phyloP scores from a whole-genome alignment of 1,284 basidiomycete species.

The Tremellales sp. region DNA sequence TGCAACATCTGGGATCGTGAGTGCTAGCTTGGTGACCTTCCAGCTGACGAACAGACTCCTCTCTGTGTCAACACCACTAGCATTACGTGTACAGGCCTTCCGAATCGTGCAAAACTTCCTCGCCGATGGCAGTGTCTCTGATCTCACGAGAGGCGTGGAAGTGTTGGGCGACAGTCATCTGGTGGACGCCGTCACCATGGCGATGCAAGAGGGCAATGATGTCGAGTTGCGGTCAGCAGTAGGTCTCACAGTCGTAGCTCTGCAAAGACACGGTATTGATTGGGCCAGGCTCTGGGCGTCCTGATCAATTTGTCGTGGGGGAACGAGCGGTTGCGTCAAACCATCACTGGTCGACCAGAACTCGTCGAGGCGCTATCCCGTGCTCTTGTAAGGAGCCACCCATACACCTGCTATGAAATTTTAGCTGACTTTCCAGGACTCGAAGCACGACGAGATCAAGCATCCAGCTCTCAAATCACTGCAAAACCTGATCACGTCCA shows the following conservation, averaged over 20 bases:
- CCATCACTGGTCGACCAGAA: constrained; percentile 26
- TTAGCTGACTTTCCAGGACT: constrained; percentile 13
- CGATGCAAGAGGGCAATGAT: constrained; percentile 11
- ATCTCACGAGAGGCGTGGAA: constrained; percentile 34
- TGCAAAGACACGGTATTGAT: background rate
- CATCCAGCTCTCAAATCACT: constrained; percentile 36
- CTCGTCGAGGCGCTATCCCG: constrained; percentile 35
- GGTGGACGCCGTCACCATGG: constrained; percentile 22
- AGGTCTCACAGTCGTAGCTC: constrained; percentile 4
- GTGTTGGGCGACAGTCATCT: constrained; percentile 29
- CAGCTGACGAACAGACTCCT: constrained; percentile 8
- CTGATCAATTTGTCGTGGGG: constrained; percentile 43
- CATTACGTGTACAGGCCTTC: constrained; percentile 36
- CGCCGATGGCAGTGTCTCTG: constrained; percentile 32
- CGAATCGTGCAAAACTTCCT: constrained; percentile 43
- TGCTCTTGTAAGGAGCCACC: too few species aligned
- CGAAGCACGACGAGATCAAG: constrained; percentile 29
- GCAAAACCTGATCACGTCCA: constrained; percentile 41
- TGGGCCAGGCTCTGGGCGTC: constrained; percentile 33
- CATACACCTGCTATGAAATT: too few species aligned
- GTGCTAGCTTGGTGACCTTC: constrained; percentile 2
- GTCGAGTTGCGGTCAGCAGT: constrained; percentile 23
- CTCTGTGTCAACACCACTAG: constrained; percentile 11
- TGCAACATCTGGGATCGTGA: constrained; percentile 48
- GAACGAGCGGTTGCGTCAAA: constrained; percentile 29